Base-by-base conservation (phyloP, 2,329 filamentous ascomycete species). In the Ascochyta fabae region DNA sequence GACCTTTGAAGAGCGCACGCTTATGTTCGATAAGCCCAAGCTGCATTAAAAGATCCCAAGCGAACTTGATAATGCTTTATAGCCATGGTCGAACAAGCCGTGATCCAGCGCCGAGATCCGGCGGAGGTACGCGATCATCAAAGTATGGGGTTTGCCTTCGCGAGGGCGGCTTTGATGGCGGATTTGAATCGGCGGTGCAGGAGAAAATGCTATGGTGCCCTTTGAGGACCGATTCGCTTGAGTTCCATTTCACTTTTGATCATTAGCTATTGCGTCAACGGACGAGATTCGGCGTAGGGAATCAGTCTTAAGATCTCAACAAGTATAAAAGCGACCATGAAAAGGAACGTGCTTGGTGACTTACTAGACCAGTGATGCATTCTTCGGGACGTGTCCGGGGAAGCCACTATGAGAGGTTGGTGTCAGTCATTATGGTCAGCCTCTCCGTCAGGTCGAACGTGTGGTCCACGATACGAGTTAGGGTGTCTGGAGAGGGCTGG, bases 301-400 rank as follows among this genome's bases (percentile, higher is more conserved):
- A 31, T 13, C 29, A 31, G 10, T 15, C 12, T 12, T 31, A 12
- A 15, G 10, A 4, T 5, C 4, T 31, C 12, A 5, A 4, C 3
- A 4, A 15, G 29, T 15, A 15, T 12, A 15, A 19, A 13, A 6
- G 10, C 12, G 13, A 15, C 6, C 4, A 13, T 15, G 6, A 2
- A 13, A 6, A 31, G 29, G 12, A 31, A 31, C 4, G 13, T 12
- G 12, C 10, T 13, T 31, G 44, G 52, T 33, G 23, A 86, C 90
- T 83, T 84, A 95, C 91, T 96, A 96, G 80, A 96, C 84, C 60
- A 96, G 83, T 63, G 83, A 86, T n/a, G 91, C 80, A 68, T 88
- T 85, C 35, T 87, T 77, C 58, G 92, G 92, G 61, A 96, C 96
- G 69, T 88, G 81, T 53, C 86, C 88, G 31, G 89, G 86, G 80